Evolutionary conservation across 75 land plant genomes (phyloP), one percentile per base, ranked within the genome.

Genomic region (Pinus albicaulis): DNA sequence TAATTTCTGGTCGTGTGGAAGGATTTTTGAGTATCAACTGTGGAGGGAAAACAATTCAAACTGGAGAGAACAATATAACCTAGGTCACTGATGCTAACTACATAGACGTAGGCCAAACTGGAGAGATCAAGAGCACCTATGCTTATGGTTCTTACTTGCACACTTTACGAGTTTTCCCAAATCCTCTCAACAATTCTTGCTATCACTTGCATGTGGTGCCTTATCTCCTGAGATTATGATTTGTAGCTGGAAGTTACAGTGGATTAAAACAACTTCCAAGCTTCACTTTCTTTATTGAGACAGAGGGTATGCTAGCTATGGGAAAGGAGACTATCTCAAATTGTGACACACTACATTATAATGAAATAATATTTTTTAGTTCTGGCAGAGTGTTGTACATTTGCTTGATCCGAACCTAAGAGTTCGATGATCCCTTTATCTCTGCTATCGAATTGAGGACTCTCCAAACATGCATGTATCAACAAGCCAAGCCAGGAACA

Each of bases 161-260:
- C 16, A 65, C 7, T 0, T 0, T 4, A 17, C 41, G 70, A 36
- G 70, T 66, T 2, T 66, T 66, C n/a, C 48, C 70, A 16, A 66
- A 66, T 23, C 70, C 70, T 66, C n/a, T 36, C 22, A 66, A 66
- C 12, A 66, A 66, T 6, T 66, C 70, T 36, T 66, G 48, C 48
- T 66, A 66, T 38, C 20, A 36, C 2, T 20, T 66, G 23, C 70
- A 48, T n/a, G 1, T 66, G 11, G 48, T 66, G n/a, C 70, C 48
- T 2, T 20, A 36, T 8, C 20, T 66, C 1, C 36, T 66, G 2
- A 66, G 70, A 36, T 6, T 66, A 36, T 38, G 19, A 1, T 66
- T 66, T 19, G 4, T 4, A 1, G 44, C 8, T 16, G 48, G 10
- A 0, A 38, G 0, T 66, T 38, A 6, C 48, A 66, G 3, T 19